phyloP scores from a whole-genome alignment of 1,139 yeast species.

The Nakaseomyces nivariensis region DNA sequence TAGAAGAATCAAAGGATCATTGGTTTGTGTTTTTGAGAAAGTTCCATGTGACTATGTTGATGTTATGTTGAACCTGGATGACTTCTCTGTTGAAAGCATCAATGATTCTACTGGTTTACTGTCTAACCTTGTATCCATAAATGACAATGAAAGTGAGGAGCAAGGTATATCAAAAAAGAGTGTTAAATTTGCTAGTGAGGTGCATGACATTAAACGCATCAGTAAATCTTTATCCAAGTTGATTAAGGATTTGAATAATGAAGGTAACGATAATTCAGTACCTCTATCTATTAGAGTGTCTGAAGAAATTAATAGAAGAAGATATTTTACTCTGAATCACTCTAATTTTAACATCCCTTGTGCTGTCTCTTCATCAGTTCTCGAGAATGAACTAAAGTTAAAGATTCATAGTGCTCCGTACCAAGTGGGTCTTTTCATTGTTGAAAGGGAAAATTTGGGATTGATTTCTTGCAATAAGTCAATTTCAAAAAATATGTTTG shows the following conservation, averaged over 20 bases:
- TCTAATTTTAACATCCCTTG: constrained; percentile 46
- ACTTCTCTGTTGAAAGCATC: constrained; percentile 18
- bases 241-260: constrained; percentile 23
- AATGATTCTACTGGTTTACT: constrained; percentile 4
- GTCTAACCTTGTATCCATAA: not conserved
- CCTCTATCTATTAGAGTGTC: constrained; percentile 36
- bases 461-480: constrained; percentile 53
- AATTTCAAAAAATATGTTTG: constrained; percentile 69
- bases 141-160: not conserved
- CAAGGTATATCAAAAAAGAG: constrained; percentile 21
- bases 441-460: constrained; percentile 27
- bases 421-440: constrained; percentile 75
- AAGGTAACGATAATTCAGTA: constrained; percentile 17
- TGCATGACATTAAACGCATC: constrained; percentile 18
- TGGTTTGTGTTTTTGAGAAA: constrained; percentile 82
- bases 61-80: constrained; percentile 34
- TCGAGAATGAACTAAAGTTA: constrained; percentile 37
- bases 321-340: constrained; percentile 54
- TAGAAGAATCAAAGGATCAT: constrained; percentile 55
- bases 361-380: constrained; percentile 55
- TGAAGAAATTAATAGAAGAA: constrained; percentile 39
- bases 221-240: constrained; percentile 23
- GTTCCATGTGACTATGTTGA: constrained; percentile 75
- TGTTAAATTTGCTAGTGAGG: constrained; percentile 26
- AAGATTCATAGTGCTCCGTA: constrained; percentile 72